phyloP scores from a whole-genome alignment of 2,329 filamentous ascomycete species.

The Diaporthe citriasiana region DNA sequence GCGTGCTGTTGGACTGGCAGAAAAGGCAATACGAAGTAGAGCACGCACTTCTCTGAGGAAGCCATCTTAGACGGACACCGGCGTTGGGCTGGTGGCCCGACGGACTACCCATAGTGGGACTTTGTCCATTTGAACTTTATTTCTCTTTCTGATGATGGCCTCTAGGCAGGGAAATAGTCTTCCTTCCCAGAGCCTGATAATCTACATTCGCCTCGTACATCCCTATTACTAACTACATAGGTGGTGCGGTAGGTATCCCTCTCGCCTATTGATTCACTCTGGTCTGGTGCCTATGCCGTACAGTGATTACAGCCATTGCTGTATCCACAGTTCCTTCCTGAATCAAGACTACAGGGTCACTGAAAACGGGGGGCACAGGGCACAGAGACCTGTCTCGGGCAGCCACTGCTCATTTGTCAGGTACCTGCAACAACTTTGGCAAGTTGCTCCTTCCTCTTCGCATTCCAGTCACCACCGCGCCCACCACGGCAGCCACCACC shows the following conservation, averaged over 20 bases:
- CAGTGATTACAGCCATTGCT: background rate
- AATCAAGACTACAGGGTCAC: background rate
- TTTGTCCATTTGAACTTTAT: background rate
- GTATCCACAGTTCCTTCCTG: too few species aligned
- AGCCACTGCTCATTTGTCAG: background rate
- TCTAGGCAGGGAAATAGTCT: too few species aligned
- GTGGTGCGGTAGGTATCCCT: background rate
- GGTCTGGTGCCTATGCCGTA: too few species aligned
- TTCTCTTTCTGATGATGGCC: too few species aligned
- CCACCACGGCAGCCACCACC: background rate
- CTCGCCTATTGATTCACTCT: background rate
- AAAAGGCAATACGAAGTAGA: background rate
- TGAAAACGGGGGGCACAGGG: background rate
- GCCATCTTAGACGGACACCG: background rate
- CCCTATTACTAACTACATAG: background rate
- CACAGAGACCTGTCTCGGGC: slow-evolving; percentile 30
- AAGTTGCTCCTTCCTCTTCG: background rate
- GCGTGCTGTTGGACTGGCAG: background rate
- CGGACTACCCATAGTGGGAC: background rate
- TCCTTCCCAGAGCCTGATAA: background rate
- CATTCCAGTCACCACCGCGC: slow-evolving; percentile 5
- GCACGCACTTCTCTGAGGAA: background rate
- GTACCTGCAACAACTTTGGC: background rate
- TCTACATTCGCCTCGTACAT: background rate
- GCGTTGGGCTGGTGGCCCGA: background rate